Percentiles rank a stretch among this genome's conserved stretches.
Evolutionary conservation across 306 rosid genomes (phyloP).

Genomic region (Cucumis cinereus): DNA sequence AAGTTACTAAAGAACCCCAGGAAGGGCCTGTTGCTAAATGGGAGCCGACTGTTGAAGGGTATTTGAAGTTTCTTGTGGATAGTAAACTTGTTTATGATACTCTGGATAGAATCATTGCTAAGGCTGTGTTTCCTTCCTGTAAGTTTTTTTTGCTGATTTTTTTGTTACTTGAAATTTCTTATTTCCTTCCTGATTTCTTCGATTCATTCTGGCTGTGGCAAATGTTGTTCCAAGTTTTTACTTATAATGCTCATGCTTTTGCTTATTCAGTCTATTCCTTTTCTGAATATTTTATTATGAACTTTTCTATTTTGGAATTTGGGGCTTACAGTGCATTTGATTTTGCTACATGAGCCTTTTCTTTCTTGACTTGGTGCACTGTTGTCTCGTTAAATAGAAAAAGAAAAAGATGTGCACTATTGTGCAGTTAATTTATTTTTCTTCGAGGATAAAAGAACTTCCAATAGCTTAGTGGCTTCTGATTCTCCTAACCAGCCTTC

Average conservation of each 20-base stretch:
- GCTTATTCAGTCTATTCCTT: background rate
- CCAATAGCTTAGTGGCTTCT: background rate
- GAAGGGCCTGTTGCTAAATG: conserved; percentile 57
- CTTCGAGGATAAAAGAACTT: background rate
- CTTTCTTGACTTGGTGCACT: background rate
- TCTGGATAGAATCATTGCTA: conserved; percentile 49
- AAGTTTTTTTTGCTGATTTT: conserved; percentile 15
- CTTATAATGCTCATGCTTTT: background rate
- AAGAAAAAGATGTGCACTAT: background rate
- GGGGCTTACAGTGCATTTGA: background rate
- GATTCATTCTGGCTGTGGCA: background rate
- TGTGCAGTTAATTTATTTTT: background rate
- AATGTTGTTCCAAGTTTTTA: background rate
- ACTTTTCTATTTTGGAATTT: background rate
- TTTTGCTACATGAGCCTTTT: background rate
- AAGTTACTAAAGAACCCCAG: conserved; percentile 57
- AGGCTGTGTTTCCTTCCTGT: conserved; percentile 62
- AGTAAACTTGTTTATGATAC: conserved; percentile 85
- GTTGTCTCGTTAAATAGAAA: background rate
- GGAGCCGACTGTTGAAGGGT: conserved; percentile 72
- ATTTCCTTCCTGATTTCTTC: background rate
- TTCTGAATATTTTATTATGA: background rate
- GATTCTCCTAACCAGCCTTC: background rate
- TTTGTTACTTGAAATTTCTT: background rate
- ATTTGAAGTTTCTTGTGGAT: conserved; percentile 72